phyloP scores from a whole-genome alignment of 83 land plant genomes.

The Picea abies region DNA sequence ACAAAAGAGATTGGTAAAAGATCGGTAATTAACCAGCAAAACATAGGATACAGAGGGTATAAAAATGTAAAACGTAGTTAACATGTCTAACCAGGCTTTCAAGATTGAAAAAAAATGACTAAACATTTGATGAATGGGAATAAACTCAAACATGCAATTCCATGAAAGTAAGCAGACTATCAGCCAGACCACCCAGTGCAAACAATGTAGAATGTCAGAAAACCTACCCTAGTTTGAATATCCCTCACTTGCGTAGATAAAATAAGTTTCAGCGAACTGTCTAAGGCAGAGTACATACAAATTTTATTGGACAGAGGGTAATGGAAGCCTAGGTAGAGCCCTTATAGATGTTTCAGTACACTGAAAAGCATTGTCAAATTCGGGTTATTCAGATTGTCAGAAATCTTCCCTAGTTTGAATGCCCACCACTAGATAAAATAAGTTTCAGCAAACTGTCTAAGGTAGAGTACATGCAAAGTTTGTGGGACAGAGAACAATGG shows the following conservation, averaged over 20 bases:
- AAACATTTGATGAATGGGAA: too few species aligned
- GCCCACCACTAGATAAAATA: too few species aligned
- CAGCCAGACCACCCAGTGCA: background rate
- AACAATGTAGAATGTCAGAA: background rate
- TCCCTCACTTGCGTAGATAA: background rate
- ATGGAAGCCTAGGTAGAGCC: background rate
- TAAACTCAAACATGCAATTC: background rate
- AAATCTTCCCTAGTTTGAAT: too few species aligned
- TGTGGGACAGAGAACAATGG: too few species aligned
- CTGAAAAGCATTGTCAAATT: background rate
- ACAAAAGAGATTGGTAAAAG: too few species aligned
- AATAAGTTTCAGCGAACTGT: background rate
- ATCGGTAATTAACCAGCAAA: too few species aligned
- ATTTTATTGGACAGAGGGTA: background rate
- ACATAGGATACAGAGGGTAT: background rate
- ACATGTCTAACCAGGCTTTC: background rate
- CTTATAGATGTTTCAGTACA: background rate
- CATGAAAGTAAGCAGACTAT: background rate
- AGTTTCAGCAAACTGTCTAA: too few species aligned
- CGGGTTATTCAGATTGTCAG: background rate
- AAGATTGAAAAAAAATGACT: background rate
- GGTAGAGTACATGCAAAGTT: too few species aligned
- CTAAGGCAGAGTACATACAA: slow-evolving; percentile 2
- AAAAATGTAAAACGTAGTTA: background rate
- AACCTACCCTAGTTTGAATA: background rate